Evolutionary conservation across 2,329 filamentous ascomycete species (phyloP).

Genomic region (Penicillium sp.): DNA sequence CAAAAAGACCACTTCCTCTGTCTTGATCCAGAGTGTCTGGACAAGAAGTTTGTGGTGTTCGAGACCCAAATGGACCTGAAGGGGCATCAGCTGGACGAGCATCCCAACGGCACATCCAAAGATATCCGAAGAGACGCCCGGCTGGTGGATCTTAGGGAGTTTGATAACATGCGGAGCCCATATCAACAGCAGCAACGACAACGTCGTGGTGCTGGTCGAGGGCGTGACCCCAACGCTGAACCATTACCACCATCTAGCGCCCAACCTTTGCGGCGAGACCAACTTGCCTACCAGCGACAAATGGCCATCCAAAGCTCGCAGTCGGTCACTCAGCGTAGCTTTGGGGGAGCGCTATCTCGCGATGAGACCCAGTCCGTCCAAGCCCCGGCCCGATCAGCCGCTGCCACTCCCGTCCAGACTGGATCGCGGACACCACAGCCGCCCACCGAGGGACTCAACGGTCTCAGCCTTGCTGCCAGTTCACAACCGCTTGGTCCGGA

Average conservation of each 20-base stretch:
- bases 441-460: slow-evolving; percentile 47
- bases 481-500: slow-evolving; percentile 60
- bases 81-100: slow-evolving; percentile 81
- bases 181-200: slow-evolving; percentile 61
- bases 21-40: slow-evolving; percentile 78
- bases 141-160: slow-evolving; percentile 80
- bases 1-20: slow-evolving; percentile 83
- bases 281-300: slow-evolving; percentile 87
- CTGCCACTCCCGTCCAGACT: slow-evolving; percentile 27
- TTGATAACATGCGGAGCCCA: slow-evolving; percentile 73
- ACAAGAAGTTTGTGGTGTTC: slow-evolving; percentile 98
- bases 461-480: slow-evolving; percentile 49
- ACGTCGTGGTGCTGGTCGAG: slow-evolving; percentile 62
- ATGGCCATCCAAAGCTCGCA: slow-evolving; percentile 88
- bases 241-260: slow-evolving; percentile 72
- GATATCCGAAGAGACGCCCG: slow-evolving; percentile 79
- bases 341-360: slow-evolving; percentile 78
- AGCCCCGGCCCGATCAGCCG: slow-evolving; percentile 41
- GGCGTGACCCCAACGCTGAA: slow-evolving; percentile 84
- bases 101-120: slow-evolving; percentile 77
- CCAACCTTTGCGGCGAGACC: slow-evolving; percentile 77
- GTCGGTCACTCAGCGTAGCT: slow-evolving; percentile 73
- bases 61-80: slow-evolving; percentile 93
- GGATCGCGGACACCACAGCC: slow-evolving; percentile 26
- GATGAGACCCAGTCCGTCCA: slow-evolving; percentile 47